phyloP scores from a whole-genome alignment of 2,329 filamentous ascomycete genomes.

The Achaetomium macrosporum region DNA sequence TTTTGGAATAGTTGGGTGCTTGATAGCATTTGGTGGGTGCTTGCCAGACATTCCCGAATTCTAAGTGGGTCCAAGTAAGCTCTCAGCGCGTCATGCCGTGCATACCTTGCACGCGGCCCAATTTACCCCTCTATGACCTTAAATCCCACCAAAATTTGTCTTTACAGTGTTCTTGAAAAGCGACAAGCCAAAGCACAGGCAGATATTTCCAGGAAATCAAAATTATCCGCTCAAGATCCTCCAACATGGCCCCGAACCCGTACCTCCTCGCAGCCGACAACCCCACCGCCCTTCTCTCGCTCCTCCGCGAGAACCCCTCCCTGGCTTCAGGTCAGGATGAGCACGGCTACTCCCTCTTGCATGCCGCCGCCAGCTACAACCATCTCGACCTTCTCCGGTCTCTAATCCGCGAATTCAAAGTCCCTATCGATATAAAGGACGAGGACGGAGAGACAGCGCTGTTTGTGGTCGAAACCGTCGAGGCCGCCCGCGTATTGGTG shows the following conservation, averaged over 20 bases:
- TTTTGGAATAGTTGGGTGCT: too few species aligned
- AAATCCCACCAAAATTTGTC: conserved; percentile 11
- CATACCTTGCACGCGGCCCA: too few species aligned
- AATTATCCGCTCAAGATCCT: neutral
- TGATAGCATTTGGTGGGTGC: too few species aligned
- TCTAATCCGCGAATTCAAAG: conserved; percentile 69
- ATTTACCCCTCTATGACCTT: conserved; percentile 12
- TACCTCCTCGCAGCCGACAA: conserved; percentile 80
- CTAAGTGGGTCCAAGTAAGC: neutral
- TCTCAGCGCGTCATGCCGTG: neutral
- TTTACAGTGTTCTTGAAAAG: neutral
- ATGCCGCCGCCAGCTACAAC: conserved; percentile 89
- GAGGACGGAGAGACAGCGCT: conserved; percentile 93
- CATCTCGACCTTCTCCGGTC: conserved; percentile 73
- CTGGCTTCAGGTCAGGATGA: conserved; percentile 77
- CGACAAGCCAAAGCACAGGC: neutral
- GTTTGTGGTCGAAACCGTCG: conserved; percentile 79
- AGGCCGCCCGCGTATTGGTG: conserved; percentile 71
- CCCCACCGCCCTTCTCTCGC: conserved; percentile 63
- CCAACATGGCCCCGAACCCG: conserved; percentile 51
- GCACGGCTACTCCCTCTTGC: conserved; percentile 89
- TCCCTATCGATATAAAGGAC: conserved; percentile 75
- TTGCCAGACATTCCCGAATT: too few species aligned
- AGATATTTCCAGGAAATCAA: neutral
- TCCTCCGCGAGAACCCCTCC: conserved; percentile 68